Conservation (phyloP, 306 rosid genomes). For the Castanea mollissima region DNA sequence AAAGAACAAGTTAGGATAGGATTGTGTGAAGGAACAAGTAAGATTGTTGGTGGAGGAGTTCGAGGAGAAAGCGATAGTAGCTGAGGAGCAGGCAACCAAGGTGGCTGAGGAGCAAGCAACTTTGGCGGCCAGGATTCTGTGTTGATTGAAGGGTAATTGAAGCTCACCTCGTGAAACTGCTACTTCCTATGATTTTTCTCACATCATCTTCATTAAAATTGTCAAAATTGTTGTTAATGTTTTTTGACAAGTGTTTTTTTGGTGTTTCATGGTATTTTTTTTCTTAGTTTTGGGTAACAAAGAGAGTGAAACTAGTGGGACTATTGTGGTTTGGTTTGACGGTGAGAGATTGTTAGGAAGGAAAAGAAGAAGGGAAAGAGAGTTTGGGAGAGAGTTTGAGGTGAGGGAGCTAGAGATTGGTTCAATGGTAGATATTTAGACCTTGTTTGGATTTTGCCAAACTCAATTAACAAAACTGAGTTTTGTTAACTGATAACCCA, state of each 20-base stretch:
- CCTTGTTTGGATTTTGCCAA: too few relatives aligned
- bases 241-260: neutral
- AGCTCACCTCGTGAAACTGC: slow-evolving; percentile 29
- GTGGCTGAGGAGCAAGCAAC: too few relatives aligned
- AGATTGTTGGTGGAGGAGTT: too few relatives aligned
- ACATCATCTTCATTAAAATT: slow-evolving; percentile 48
- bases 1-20: too few relatives aligned
- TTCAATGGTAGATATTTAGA: slow-evolving; percentile 28
- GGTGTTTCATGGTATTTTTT: neutral
- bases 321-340: slow-evolving; percentile 21
- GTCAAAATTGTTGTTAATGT: neutral
- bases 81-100: too few relatives aligned
- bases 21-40: too few relatives aligned
- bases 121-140: too few relatives aligned
- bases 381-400: slow-evolving; percentile 39
- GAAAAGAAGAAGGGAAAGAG: slow-evolving; percentile 10
- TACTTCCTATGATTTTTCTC: slow-evolving; percentile 68
- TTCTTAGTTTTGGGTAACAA: slow-evolving; percentile 43
- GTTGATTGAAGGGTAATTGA: too few relatives aligned
- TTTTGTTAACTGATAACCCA: too few relatives aligned
- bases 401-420: slow-evolving; percentile 53
- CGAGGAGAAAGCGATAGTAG: too few relatives aligned
- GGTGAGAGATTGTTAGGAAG: slow-evolving; percentile 20
- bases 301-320: neutral
- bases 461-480: too few relatives aligned